These are phyloP conservation scores for Rhododendron henanense DNA, from an alignment of 148 eudicot species.

Conservation along the genomic window DNA sequence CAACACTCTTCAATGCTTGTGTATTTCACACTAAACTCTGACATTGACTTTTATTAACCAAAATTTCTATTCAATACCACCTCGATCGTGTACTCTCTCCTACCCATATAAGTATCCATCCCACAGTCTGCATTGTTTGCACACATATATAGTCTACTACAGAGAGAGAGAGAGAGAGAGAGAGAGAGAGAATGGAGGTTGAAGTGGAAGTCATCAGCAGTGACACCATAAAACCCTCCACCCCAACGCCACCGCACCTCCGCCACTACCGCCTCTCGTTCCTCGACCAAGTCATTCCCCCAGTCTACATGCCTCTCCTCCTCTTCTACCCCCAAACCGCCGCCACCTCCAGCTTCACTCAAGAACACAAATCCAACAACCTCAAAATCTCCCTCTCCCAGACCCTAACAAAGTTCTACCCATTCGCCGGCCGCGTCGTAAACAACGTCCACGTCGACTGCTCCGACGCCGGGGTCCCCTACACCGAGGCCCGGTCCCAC, in stretches of 20 bases:
- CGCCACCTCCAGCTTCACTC: constrained; percentile 11
- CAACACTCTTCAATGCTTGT: too few species aligned
- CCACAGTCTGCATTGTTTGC: too few species aligned
- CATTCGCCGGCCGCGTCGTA: constrained; percentile 42
- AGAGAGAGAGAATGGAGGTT: background rate
- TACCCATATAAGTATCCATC: background rate
- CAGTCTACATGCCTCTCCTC: constrained; percentile 4
- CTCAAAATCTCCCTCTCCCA: constrained; percentile 35
- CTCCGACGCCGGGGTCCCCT: constrained; percentile 35
- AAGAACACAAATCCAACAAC: background rate
- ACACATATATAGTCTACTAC: too few species aligned
- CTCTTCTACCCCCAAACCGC: background rate
- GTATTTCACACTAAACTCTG: too few species aligned
- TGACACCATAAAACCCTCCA: background rate
- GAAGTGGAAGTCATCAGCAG: background rate
- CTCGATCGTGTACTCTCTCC: too few species aligned
- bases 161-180: background rate
- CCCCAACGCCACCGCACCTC: constrained; percentile 5
- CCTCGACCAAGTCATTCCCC: background rate
- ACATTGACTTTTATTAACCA: too few species aligned
- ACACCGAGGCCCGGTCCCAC: constrained; percentile 23
- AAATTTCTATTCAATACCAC: background rate
- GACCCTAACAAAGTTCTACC: constrained; percentile 35
- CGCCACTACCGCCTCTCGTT: constrained; percentile 4
- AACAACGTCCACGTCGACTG: constrained; percentile 35